Evolutionary conservation across 371 early-diverging fungal species (phyloP), one percentile per base, ranked within the genome.

Genomic region (Mucor sp.): DNA sequence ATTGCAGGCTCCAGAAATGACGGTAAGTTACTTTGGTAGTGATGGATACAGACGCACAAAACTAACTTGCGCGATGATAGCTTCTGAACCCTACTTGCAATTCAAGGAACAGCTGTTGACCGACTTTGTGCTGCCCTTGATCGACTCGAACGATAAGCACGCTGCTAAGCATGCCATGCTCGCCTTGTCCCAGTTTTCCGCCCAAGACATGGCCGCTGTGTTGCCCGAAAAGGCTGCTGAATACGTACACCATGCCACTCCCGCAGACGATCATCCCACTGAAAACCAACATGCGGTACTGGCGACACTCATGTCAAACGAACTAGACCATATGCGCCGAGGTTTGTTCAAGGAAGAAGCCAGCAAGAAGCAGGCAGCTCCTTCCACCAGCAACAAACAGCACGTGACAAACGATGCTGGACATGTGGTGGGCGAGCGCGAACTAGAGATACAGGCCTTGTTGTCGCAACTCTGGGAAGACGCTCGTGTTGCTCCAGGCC

Each of bases 241-340:
- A 1, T 83, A 77, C 37, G 65, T 85, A 0, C 59, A 75, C 2
- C 57, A 71, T 4, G 68, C 83, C 12, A 62, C 72, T 1, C 25
- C 59, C 21, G 33, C 68, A 0, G 64, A 70, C n/a, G 58, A 72
- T 0, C 9, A 66, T 17, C 77, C 77, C 0, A 74, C 74, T 9
- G 60, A 74, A 4, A 76, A 71, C 23, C 78, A 83, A 27, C 58
- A 72, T 0, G 33, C 59, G 9, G 65, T 86, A 1, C 68, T 88
- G 15, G 75, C 76, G 11, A 81, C 82, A n/a, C 66, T 88, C 15
- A 74, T 85, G 30, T 80, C 83, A 23, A 74, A 84, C 48, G 88
- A 88, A 39, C 62, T 88, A 12, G 77, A 78, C 17, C 81, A 85
- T 64, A 84, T 88, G 88, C 81, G 85, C 6, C 85, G 88, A 8